Base-by-base conservation (phyloP, 345 rosid species). In the Eutrema japonicum region DNA sequence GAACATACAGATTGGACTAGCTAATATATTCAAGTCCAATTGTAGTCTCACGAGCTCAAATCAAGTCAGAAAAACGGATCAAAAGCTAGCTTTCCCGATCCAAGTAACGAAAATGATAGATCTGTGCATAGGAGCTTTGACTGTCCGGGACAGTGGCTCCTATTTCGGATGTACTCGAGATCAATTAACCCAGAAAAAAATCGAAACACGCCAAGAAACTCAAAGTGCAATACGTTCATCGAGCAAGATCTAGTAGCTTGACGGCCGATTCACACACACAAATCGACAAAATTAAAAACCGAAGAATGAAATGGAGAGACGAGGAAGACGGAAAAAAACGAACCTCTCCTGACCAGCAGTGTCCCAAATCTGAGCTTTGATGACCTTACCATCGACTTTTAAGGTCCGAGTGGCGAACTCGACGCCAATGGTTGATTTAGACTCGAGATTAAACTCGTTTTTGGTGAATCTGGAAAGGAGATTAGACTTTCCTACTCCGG, bases 301-400 rank as follows among this genome's bases (percentile, higher is more conserved):
- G 13, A 64, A 64, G 14, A 54, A 64, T 1, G 18, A 56, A 56
- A 27, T 30, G 43, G 16, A 64, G 48, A 70, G 18, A 12, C 29
- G 27, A 6, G 14, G 54, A 52, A 52, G 66, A 41, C 16, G 46
- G 22, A 8, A 32, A 41, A 58, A 50, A 64, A 26, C 63, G 49
- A 77, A 79, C 79, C 82, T 79, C 67, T 74, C 82, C 14, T 88
- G 93, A 22, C 93, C 90, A 66, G 93, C 90, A 71, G 93, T 88
- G 11, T 88, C 93, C 93, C 93, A 88, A 84, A 88, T 86, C 86
- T 88, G 93, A 57, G 90, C 90, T 59, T 88, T 86, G 32, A 88
- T 58, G 74, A 86, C 88, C 73, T 88, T 84, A 8, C 82, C 90
- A 40, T 86, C 90, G 54, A 88, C 85, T 4, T 81, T 86, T 40